Evolutionary conservation across 768 basidiomycete species (phyloP), one percentile per base, ranked within the genome.

Genomic region (Amanita molliuscula): DNA sequence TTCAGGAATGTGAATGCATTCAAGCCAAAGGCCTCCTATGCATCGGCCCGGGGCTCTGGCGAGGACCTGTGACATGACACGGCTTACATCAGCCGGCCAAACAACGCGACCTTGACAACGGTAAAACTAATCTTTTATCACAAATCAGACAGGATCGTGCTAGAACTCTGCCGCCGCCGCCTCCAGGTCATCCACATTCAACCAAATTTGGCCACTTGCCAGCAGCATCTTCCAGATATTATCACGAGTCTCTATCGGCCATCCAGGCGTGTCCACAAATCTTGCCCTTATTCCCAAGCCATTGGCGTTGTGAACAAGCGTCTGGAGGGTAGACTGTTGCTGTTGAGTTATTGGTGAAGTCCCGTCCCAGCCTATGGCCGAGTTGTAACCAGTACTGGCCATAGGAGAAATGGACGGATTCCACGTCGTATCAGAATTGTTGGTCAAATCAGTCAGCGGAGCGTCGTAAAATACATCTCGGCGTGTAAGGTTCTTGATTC

Each of bases 401-500:
- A 77, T 47, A 2, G 76, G 76, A 7, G 76, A 65, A 20, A 78
- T 52, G 1, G 66, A 68, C 7, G 60, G 53, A 48, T 69, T 65
- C 66, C 68, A 76, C 9, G 65, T 69, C 18, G 62, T 71, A 6
- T 37, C 50, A 9, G 58, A 47, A 7, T 57, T 50, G 11, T 62
- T 61, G 23, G 52, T 51, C 16, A 77, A 63, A 23, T 61, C 63
- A n/a, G 63, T 66, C 48, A 78, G 61, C 6, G 74, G 76, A 18
- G 72, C 76, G 55, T 78, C 75, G 59, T 74, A 76, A 59, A 78
- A 77, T 43, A 73, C 60, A 55, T 76, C 72, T 15, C 76, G 63
- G 10, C 72, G 71, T 16, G 61, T 58, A 21, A 75, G 65, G 1
- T 65, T 68, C 54, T 69, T 66, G 44, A 77, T 67, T 8, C 62